Evolutionary conservation across 2,329 filamentous ascomycete genomes (phyloP), one percentile per base, ranked within the genome.

Genomic region (Pyrenophora seminiperda): DNA sequence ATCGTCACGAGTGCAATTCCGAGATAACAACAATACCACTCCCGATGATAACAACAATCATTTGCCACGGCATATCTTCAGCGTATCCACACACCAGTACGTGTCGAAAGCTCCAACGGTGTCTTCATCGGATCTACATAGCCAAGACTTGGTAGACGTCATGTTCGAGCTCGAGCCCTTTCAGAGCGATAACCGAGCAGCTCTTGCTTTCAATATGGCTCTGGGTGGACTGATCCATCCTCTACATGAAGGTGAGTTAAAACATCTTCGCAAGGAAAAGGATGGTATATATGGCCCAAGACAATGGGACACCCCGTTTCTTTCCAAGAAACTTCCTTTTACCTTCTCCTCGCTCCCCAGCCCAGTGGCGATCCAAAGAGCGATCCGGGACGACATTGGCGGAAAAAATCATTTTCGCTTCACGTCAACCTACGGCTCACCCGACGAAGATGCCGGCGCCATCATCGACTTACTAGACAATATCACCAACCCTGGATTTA

Each of bases 81-180:
- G 30, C 7, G 10, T 17, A 5, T 14, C 38, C 6, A 42, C 38
- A 17, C 17, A 13, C 18, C 13, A 6, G 18, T 11, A 27, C 9
- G 11, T 15, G 7, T 10, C 6, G n/a, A 27, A 1, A 5, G 15
- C 5, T 5, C 15, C 24, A 29, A 13, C 4, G 5, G 10, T 22
- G 20, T 34, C 33, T 5, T 18, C 5, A 2, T 6, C 49, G 9
- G 7, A 27, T 3, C 46, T 59, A 7, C 53, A 59, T 32, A 42
- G 14, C 11, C 53, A 61, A 33, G 20, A 49, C 9, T 33, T 53
- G 30, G 14, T 45, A 18, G 54, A 59, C 10, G 27, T 53, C 44
- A 61, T 55, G 49, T 18, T 17, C 15, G 34, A 48, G 33, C 37
- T 59, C n/a, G 47, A 50, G 5, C 49, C 19, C 1, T 51, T 38